phyloP scores from a whole-genome alignment of 148 eudicot species.

The Spergularia marina region DNA sequence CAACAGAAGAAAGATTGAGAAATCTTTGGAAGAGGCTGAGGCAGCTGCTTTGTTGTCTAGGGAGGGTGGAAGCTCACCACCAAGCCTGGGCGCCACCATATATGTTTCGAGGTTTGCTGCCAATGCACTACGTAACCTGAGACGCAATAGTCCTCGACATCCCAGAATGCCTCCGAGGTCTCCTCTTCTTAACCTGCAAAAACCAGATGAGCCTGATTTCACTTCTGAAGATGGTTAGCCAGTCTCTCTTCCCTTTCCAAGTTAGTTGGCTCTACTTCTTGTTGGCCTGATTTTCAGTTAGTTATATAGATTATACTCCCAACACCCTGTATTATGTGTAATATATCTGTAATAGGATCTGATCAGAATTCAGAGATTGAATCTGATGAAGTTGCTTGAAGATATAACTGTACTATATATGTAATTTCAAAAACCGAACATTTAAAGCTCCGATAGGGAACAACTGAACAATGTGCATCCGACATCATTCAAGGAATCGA shows the following conservation, averaged over 20 bases:
- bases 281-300: neutral
- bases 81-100: slow-evolving; percentile 57
- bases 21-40: slow-evolving; percentile 48
- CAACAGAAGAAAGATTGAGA: slow-evolving; percentile 48
- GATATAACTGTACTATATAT: too few relatives aligned
- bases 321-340: slow-evolving; percentile 5
- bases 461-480: too few relatives aligned
- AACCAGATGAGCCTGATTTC: slow-evolving; percentile 70
- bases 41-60: slow-evolving; percentile 37
- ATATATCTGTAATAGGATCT: neutral
- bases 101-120: slow-evolving; percentile 65
- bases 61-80: slow-evolving; percentile 43
- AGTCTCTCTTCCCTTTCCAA: neutral
- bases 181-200: slow-evolving; percentile 43
- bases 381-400: too few relatives aligned
- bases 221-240: slow-evolving; percentile 32
- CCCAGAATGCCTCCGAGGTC: slow-evolving; percentile 31
- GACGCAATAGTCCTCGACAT: slow-evolving; percentile 27
- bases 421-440: too few relatives aligned
- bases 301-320: neutral
- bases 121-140: slow-evolving; percentile 43
- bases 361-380: too few relatives aligned
- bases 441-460: too few relatives aligned
- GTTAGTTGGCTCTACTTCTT: neutral
- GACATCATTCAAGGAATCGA: too few relatives aligned